Evolutionary conservation across 1,284 basidiomycete genomes (phyloP), one percentile per base, ranked within the genome.

Genomic region (Bondarzewia mesenterica): DNA sequence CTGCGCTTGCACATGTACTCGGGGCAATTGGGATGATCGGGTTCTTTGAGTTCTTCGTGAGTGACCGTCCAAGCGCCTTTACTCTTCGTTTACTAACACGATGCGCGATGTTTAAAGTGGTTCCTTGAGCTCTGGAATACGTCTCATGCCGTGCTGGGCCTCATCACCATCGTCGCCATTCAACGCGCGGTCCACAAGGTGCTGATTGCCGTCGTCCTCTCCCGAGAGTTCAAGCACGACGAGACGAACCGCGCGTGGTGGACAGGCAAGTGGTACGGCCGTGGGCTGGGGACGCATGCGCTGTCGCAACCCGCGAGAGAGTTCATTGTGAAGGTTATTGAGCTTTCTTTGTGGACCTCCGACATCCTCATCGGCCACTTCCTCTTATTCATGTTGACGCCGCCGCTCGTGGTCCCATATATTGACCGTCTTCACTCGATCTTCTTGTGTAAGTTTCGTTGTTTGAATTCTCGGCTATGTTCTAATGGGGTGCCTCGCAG

Each of bases 231-330:
- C 78, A 96, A 96, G 71, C 91, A 95, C 61, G 93, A 97, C 63
- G 93, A 96, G 72, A 93, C 91, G 18, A 97, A 96, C 70, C 78
- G 92, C 27, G 93, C 93, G 7, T 97, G 93, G 93, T 97, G 93
- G 93, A 94, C 92, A 37, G 93, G 93, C 61, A 82, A 89, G 57
- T 96, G 93, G 93, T 94, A 93, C 64, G 92, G 92, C 48, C 85
- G 93, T 44, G 92, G 91, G 4, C 75, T 96, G 27, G 93, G 93
- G 37, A 62, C 80, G 3, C 85, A 92, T 64, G 89, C 84, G 39
- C 86, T 93, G 77, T 92, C 89, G 16, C 93, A 90, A 63, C 87
- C 88, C 14, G 83, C 81, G 10, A 88, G 93, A 66, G 89, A 94
- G 75, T 94, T 82, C 59, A 67, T 91, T 54, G 89, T 91, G 67